Percentiles rank a stretch among this genome's conserved stretches.
Conservation (phyloP, 345 rosid genomes). For the Bruguiera gymnorhiza region DNA sequence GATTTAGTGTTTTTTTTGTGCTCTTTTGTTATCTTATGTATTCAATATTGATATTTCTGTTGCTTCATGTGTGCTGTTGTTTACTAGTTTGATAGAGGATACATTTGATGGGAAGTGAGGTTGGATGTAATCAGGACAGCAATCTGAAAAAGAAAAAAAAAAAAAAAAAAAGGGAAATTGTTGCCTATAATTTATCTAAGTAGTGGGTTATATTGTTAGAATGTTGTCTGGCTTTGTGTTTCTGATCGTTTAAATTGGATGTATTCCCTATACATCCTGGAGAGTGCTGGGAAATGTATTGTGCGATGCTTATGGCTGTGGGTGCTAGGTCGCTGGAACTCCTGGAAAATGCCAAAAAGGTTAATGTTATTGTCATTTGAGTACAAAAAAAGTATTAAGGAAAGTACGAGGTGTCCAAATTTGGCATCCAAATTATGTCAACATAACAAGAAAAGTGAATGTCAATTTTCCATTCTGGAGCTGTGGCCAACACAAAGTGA, state of each 20-base stretch:
- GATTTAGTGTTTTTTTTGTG: background rate
- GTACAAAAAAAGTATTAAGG: background rate
- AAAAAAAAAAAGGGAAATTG: background rate
- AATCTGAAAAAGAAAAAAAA: background rate
- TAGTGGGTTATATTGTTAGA: background rate
- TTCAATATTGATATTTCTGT: background rate
- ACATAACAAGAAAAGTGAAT: background rate
- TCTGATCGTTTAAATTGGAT: background rate
- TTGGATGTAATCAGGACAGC: background rate
- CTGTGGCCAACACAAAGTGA: background rate
- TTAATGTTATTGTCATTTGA: background rate
- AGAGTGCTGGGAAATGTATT: background rate
- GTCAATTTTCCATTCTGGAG: background rate
- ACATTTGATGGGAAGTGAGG: background rate
- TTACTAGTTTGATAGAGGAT: background rate
- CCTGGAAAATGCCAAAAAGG: constrained; percentile 1
- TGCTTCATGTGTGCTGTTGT: constrained; percentile 3
- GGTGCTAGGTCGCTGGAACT: background rate
- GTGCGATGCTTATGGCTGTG: background rate
- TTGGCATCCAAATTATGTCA: no score
- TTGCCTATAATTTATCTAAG: background rate
- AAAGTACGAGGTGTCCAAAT: background rate
- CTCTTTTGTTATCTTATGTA: background rate
- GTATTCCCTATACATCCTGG: background rate
- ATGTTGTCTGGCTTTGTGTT: background rate